Evolutionary conservation across 2,329 filamentous ascomycete species (phyloP).

Genomic region (Alternaria ventricosa): DNA sequence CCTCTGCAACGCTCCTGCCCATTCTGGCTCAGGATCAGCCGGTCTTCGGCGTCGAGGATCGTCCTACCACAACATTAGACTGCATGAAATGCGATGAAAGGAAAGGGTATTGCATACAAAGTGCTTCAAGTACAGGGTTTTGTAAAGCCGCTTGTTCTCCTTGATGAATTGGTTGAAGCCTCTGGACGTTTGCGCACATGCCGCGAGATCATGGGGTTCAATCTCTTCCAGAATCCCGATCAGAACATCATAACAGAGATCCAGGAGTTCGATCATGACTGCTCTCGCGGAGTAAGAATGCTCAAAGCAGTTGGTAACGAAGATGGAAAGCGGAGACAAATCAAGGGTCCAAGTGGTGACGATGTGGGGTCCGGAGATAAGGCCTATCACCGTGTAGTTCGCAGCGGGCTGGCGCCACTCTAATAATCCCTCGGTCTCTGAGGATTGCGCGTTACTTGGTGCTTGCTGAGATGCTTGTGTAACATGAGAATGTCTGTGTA

Average conservation of each 20-base stretch:
- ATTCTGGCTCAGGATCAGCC: conserved; percentile 36
- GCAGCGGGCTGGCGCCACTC: background rate
- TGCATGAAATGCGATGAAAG: background rate
- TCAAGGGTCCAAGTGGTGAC: background rate
- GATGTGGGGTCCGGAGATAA: conserved; percentile 13
- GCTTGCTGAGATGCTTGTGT: background rate
- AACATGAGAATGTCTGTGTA: background rate
- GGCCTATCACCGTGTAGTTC: background rate
- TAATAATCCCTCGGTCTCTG: background rate
- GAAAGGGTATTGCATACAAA: conserved; percentile 55
- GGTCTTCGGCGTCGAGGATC: conserved; percentile 41
- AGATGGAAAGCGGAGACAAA: background rate
- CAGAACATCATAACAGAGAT: conserved; percentile 46
- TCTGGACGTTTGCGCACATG: conserved; percentile 37
- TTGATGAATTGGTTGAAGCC: conserved; percentile 62
- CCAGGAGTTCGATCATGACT: conserved; percentile 39
- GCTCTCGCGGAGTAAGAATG: fast-evolving
- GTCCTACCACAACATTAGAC: conserved; percentile 43
- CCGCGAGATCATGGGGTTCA: conserved; percentile 39
- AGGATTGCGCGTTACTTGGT: background rate
- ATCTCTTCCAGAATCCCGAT: conserved; percentile 44
- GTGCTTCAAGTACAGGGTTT: conserved; percentile 64
- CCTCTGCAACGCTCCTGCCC: conserved; percentile 40
- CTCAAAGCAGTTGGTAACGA: background rate
- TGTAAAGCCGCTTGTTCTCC: conserved; percentile 66